Base-by-base conservation (phyloP, 768 basidiomycete species). In the Cystofilobasidium capitatum region DNA sequence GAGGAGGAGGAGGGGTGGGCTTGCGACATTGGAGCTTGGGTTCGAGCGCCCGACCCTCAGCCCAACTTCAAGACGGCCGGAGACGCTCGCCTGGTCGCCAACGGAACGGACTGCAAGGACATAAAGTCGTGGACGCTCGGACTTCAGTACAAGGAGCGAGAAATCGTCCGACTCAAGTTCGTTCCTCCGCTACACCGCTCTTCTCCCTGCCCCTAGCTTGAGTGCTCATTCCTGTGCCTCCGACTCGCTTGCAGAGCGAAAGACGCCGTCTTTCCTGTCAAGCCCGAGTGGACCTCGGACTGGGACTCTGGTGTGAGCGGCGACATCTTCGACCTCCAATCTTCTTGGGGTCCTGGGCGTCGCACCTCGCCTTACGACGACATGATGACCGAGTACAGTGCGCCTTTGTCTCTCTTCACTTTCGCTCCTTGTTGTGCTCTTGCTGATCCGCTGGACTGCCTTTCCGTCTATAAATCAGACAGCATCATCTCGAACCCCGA, bases 381-480 rank as follows among this genome's bases (percentile, higher is more conserved):
- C 55, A 8, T 33, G 55, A 58, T 58, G 55, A 29, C 7, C 55
- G 36, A 58, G 29, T 58, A 58, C 55, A 33, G 55, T 58, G 55
- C 12, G 55, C 20, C 9, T 4, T 16, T n/a, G n/a, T n/a, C n/a
- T n/a, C n/a, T n/a, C n/a, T n/a, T n/a, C n/a, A n/a, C n/a, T n/a
- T n/a, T 26, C 29, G 5, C 8, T 33, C 12, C 55, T 16, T 8
- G 6, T 58, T 7, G 31, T 8, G 36, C 36, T 12, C 9, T 47
- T 7, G 9, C 17, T 24, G n/a, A n/a, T n/a, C n/a, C n/a, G n/a
- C n/a, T n/a, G n/a, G n/a, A n/a, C n/a, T n/a, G n/a, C n/a, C 45
- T 17, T 29, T 8, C 36, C 20, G 8, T 26, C 55, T 7, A n/a
- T 20, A 17, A 4, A 8, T 58, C 13, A 58, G 55, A 31, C 55